Evolutionary conservation across 257 asterid species (phyloP).

Genomic region (Ligustrum vulgare): DNA sequence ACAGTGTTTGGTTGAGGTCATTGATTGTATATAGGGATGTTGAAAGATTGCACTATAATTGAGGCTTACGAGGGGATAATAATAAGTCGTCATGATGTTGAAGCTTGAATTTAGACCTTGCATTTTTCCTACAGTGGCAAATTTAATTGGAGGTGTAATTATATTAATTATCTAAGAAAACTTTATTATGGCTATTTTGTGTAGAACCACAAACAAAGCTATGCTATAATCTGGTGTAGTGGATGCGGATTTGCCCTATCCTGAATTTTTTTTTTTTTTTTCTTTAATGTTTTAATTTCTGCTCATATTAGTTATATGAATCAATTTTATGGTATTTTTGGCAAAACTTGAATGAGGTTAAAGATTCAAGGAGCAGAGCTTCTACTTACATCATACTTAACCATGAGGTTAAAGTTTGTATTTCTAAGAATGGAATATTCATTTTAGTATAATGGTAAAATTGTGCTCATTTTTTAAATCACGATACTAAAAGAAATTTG

Average conservation of each 20-base stretch:
- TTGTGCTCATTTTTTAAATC: no score
- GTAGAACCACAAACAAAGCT: neutral
- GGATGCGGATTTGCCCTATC: neutral
- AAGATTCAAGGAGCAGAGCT: conserved; percentile 24
- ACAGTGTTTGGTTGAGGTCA: neutral
- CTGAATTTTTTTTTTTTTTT: neutral
- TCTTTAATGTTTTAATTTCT: conserved; percentile 3
- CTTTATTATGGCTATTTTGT: neutral
- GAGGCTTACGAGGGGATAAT: conserved; percentile 7
- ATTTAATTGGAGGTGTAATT: conserved; percentile 3
- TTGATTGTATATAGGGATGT: neutral
- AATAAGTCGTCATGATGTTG: conserved; percentile 3
- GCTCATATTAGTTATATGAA: conserved; percentile 11
- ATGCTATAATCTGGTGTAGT: neutral
- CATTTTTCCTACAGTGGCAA: conserved; percentile 5
- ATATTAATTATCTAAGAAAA: neutral
- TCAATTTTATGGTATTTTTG: conserved; percentile 14
- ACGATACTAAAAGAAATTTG: no score
- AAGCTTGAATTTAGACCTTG: neutral
- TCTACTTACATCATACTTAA: conserved; percentile 57
- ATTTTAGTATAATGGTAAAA: no score
- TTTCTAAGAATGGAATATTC: no score
- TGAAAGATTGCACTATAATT: neutral
- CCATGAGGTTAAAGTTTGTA: conserved; percentile 39
- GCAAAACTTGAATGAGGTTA: conserved; percentile 37